Base-by-base conservation (phyloP, 345 rosid genomes). In the Isatis tinctoria region DNA sequence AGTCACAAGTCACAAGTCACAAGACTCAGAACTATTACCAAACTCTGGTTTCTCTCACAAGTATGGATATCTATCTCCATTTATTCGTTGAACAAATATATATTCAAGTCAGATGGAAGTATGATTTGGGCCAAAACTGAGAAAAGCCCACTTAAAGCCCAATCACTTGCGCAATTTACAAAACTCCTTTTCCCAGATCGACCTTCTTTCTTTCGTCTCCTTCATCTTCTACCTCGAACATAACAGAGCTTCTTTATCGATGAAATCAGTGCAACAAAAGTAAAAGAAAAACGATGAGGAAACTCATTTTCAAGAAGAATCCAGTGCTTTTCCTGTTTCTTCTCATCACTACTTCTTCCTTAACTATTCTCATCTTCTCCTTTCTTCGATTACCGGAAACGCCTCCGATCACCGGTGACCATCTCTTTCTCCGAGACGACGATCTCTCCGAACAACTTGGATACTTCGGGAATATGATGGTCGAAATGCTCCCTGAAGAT, bases 401-500 rank as follows among this genome's bases (percentile, higher is more conserved):
- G 28, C 18, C 86, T 17, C 47, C 62, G 8, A 51, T 69, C 60
- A 60, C 65, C 74, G 58, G 74, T 10, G 32, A 40, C 22, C 60
- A 75, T 10, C 48, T 26, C 18, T 60, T 69, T 54, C 41, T 78
- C 51, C 22, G 69, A 28, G 43, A 64, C 4, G 43, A 64, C 4
- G 41, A 36, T 41, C 16, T 64, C 54, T 33, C 74, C 33, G 56
- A 69, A 0, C 80, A 58, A 35, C n/a, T 93, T 1, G 91, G 92
- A 1, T 67, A 54, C 71, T 85, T 91, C 16, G 97, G 92, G 14
- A 87, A 83, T 40, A 89, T 87, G 93, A 85, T 93, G 97, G 51
- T 93, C 14, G 84, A 67, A 54, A 93, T 91, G 98, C 72, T 93
- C 60, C 97, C 97, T 0, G 79, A 79, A 45, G 95, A 87, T 81